These are phyloP conservation scores for Pichia membranifaciens DNA, from an alignment of 805 yeast genomes.

Conservation along the genomic window DNA sequence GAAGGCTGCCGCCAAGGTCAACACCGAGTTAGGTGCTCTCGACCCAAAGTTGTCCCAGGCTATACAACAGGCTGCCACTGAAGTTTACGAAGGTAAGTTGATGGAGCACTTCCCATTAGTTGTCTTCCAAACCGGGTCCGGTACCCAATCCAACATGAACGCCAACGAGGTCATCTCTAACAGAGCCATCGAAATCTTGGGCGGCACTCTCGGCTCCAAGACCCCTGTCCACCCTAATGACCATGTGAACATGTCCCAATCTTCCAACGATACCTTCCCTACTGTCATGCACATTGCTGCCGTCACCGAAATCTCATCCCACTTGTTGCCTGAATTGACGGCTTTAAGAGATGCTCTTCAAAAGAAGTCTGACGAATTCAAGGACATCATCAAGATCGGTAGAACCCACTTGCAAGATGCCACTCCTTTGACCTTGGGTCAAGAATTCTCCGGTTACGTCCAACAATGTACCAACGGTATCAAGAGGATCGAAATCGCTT, in stretches of 20 bases:
- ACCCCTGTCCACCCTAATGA: conserved; percentile 96
- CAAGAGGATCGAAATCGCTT: conserved; percentile 69
- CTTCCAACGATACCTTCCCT: conserved; percentile 99
- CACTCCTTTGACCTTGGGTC: conserved; percentile 95
- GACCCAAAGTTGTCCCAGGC: conserved; percentile 81
- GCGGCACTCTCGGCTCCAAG: conserved; percentile 89
- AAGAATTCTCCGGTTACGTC: conserved; percentile 95
- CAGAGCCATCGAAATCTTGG: conserved; percentile 94
- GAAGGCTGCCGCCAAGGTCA: conserved; percentile 91
- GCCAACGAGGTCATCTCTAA: conserved; percentile 98
- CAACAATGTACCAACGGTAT: conserved; percentile 91
- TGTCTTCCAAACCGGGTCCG: conserved; percentile 98
- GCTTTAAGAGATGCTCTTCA: conserved; percentile 73
- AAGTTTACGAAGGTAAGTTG: conserved; percentile 87
- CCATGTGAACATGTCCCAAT: conserved; percentile 97
- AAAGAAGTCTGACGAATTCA: conserved; percentile 75
- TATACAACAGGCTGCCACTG: conserved; percentile 91
- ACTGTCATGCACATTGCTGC: conserved; percentile 99
- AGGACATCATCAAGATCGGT: conserved; percentile 91
- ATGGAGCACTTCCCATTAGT: conserved; percentile 95
- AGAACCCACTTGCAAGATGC: conserved; percentile 99
- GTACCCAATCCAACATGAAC: conserved; percentile 98
- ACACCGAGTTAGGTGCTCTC: conserved; percentile 70
- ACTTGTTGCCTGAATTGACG: conserved; percentile 74
- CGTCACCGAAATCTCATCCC: conserved; percentile 73